Conservation (phyloP, 805 yeast species). For the Metschnikowia bowlesiae region DNA sequence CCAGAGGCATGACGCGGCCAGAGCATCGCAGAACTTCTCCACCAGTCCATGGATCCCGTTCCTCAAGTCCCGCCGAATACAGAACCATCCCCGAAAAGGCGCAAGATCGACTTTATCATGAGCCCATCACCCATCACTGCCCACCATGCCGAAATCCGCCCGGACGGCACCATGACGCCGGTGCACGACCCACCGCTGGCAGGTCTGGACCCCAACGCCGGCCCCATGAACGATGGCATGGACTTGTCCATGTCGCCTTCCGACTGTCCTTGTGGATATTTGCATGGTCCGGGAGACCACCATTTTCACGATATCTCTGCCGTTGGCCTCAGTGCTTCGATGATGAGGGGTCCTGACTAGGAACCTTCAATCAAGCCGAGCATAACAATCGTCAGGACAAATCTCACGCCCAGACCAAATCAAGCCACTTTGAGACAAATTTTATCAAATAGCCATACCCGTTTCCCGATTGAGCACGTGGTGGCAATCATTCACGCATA, state of each 20-base stretch:
- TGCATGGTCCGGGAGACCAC: conserved; percentile 13
- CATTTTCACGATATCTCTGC: conserved; percentile 14
- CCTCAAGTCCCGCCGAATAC: not conserved
- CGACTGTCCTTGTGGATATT: conserved; percentile 13
- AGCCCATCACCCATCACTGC: not conserved
- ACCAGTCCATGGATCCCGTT: not conserved
- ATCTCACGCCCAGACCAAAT: not conserved
- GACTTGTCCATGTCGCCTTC: not conserved
- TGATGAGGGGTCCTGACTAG: conserved; percentile 17
- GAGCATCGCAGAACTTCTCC: not conserved
- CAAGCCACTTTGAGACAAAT: not conserved
- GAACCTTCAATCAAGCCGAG: not conserved
- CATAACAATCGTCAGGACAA: no score
- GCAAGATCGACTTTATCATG: conserved; percentile 3
- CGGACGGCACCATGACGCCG: conserved; percentile 12
- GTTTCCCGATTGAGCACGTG: no score
- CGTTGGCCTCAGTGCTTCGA: conserved; percentile 13
- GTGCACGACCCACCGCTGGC: not conserved
- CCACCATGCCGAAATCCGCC: conserved; percentile 7
- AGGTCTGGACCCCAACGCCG: not conserved
- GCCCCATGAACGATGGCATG: conserved; percentile 4
- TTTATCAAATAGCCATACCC: not conserved
- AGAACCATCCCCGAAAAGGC: conserved; percentile 10
- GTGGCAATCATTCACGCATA: no score
- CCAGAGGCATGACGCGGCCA: not conserved